phyloP scores from a whole-genome alignment of 2,329 filamentous ascomycete genomes.

The Alternaria solani region DNA sequence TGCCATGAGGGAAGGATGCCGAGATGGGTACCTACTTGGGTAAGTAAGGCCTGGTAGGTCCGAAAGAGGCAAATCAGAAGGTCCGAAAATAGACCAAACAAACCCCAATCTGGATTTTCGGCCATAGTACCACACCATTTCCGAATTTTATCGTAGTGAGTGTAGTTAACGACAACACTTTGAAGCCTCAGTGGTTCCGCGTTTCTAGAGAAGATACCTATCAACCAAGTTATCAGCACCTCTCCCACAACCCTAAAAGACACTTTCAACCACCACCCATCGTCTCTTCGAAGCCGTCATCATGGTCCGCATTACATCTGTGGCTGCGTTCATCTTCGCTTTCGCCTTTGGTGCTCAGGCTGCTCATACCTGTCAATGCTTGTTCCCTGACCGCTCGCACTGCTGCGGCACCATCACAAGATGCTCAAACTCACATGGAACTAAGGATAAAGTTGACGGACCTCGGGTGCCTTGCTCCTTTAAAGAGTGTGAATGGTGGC shows the following conservation, averaged over 20 bases:
- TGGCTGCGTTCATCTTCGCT: neutral
- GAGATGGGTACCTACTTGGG: slow-evolving; percentile 4
- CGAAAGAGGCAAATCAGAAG: neutral
- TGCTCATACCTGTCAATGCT: slow-evolving; percentile 1
- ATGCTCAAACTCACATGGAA: neutral
- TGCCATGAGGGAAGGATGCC: neutral
- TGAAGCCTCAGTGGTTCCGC: neutral
- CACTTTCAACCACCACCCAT: neutral
- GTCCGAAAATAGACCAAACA: neutral
- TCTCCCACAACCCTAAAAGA: neutral
- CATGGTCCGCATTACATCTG: neutral
- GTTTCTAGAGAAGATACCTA: neutral
- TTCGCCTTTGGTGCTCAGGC: slow-evolving; percentile 1
- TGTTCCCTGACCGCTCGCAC: neutral
- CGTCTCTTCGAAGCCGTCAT: neutral
- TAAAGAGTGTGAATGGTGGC: neutral
- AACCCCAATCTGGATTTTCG: neutral
- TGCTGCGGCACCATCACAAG: neutral
- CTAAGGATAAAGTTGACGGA: neutral
- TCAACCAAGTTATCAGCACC: neutral
- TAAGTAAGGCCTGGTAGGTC: neutral
- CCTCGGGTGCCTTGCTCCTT: neutral
- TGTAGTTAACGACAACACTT: neutral
- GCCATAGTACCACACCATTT: neutral
- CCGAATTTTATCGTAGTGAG: neutral